Base-by-base conservation (phyloP, 2,329 filamentous ascomycete species). In the Coccinonectria pachysandricola region DNA sequence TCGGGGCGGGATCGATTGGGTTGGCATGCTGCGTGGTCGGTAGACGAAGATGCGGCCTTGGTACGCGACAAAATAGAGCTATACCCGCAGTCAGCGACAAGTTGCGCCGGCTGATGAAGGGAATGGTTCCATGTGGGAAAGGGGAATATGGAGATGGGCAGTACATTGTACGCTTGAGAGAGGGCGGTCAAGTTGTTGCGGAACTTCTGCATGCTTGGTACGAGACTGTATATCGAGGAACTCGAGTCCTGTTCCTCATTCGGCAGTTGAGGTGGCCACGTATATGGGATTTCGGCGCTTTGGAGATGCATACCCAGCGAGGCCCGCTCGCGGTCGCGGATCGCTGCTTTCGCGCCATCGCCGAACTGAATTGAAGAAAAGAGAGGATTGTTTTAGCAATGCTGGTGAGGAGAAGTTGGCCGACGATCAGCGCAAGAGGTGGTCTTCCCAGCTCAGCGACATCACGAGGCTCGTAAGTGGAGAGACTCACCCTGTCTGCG, bases 41-140 rank as follows among this genome's bases (percentile, higher is more conserved):
- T 68, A 77, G 34, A 76, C 60, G 39, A 75, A 67, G 9, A 80
- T 68, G 27, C 59, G 56, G 23, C 68, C 60, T 31, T 59, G 53
- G 33, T 73, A 76, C 8, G 69, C 75, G 8, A 62, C 65, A 39
- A 78, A 73, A 47, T 76, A 79, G 12, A 79, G 61, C 62, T 71
- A 32, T 14, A 24, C 14, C 7, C 18, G 19, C 8, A 6, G 16
- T 26, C 19, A 31, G 21, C 21, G 13, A 5, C 15, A 14, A n/a
- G n/a, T n/a, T n/a, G n/a, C n/a, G n/a, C n/a, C n/a, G n/a, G n/a
- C n/a, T n/a, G n/a, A n/a, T n/a, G n/a, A n/a, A n/a, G n/a, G n/a
- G n/a, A n/a, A n/a, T n/a, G n/a, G n/a, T n/a, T n/a, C n/a, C n/a
- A n/a, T n/a, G n/a, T n/a, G n/a, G n/a, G n/a, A n/a, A n/a, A n/a